Percentiles rank a stretch among this genome's conserved stretches.
Evolutionary conservation across 2,329 filamentous ascomycete species (phyloP).

Genomic region (Ophiostoma sp.): DNA sequence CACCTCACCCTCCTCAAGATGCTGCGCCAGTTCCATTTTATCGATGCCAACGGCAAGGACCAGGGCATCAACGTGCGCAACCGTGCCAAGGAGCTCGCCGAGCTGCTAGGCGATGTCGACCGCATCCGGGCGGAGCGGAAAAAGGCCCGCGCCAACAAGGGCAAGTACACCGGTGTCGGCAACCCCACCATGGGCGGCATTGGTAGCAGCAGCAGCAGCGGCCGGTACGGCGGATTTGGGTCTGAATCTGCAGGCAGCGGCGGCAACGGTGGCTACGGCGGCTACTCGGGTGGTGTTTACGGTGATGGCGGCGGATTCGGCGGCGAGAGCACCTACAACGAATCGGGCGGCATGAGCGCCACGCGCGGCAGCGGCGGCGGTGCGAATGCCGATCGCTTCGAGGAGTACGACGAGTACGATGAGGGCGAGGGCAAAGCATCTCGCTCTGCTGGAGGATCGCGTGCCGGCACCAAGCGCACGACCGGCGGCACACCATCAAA

Average conservation of each 20-base stretch:
- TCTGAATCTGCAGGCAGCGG: slow-evolving; percentile 72
- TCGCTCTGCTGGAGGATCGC: slow-evolving; percentile 43
- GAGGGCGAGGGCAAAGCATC: slow-evolving; percentile 54
- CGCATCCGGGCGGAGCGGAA: slow-evolving; percentile 76
- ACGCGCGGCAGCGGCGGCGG: slow-evolving; percentile 36
- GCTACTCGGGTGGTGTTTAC: slow-evolving; percentile 70
- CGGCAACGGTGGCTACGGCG: slow-evolving; percentile 46
- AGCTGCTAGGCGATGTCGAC: slow-evolving; percentile 89
- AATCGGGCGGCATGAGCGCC: slow-evolving; percentile 33
- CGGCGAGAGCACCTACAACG: slow-evolving; percentile 69
- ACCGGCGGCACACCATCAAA: slow-evolving; percentile 37
- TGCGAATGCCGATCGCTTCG: slow-evolving; percentile 69
- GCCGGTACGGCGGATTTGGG: slow-evolving; percentile 82
- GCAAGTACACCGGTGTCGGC: slow-evolving; percentile 89
- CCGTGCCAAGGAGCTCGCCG: slow-evolving; percentile 88
- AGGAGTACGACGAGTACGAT: slow-evolving; percentile 96
- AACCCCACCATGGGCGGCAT: slow-evolving; percentile 41
- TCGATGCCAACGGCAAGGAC: slow-evolving; percentile 94
- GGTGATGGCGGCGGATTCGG: slow-evolving; percentile 95
- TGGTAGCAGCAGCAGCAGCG: slow-evolving; percentile 38
- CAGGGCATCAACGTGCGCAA: slow-evolving; percentile 97
- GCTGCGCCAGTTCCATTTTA: slow-evolving; percentile 97
- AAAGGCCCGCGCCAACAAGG: slow-evolving; percentile 83
- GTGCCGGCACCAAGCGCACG: slow-evolving; percentile 38
- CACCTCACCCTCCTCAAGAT: slow-evolving; percentile 96